Base-by-base conservation (phyloP, 306 rosid genomes). In the Hippophae gyantsensis region DNA sequence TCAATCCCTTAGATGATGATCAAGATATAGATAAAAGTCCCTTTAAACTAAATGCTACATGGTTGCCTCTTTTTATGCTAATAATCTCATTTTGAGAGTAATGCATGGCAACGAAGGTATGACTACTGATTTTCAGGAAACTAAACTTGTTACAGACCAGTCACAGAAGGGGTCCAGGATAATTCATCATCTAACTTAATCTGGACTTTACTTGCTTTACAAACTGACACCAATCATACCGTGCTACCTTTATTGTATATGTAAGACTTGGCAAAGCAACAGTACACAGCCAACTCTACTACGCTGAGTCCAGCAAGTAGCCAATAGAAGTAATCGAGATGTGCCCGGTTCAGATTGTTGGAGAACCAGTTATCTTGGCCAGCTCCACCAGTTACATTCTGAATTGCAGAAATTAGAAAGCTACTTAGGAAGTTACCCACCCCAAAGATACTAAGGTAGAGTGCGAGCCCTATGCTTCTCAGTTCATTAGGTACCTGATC, bases 271-370 rank as follows among this genome's bases (percentile, higher is more conserved):
- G 78, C 67, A 57, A 68, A 54, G 44, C 52, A 67, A 12, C 68
- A 10, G 66, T 8, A 74, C 4, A 49, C 38, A 5, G 44, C 57
- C 23, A 87, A 74, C 6, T 44, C 79, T 12, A 75, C 52, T 1
- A 14, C 47, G 57, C 64, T 63, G 43, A 81, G 55, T 11, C 41
- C 85, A 48, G 77, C 77, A 61, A 84, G 87, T 10, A 84, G 52
- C 70, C 76, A 78, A 62, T 87, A 84, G 48, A 79, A 87, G 73
- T 80, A 87, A 72, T 87, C 92, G 48, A 87, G 69, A 72, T 82
- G 89, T 3, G 82, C 87, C 57, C 56, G 69, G 58, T 86, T 86
- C 1, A 86, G 81, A 69, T 83, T 79, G 53, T 53, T 65, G 7
- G 78, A 45, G 55, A 87, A 80, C 96, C 96, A 87, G 45, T 84